These are phyloP conservation scores for Paratinospora sagittata DNA, from an alignment of 164 flowering plant genomes.

Conservation along the genomic window DNA sequence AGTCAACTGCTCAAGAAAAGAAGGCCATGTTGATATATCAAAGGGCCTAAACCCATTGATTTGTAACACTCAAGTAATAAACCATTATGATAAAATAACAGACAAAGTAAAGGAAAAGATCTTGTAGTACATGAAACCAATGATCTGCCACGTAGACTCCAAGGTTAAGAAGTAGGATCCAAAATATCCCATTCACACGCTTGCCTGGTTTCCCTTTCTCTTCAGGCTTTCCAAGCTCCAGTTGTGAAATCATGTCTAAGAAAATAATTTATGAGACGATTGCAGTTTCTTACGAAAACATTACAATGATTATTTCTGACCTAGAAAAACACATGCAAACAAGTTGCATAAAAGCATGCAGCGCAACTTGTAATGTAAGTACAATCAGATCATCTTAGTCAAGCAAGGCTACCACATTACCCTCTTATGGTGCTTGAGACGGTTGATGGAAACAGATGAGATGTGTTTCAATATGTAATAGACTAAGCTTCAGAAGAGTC, in stretches of 20 bases:
- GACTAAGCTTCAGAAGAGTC: no score
- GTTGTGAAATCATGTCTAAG: slow-evolving; percentile 66
- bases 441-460: no score
- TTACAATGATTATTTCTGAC: background rate
- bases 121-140: slow-evolving; percentile 58
- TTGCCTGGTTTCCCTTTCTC: slow-evolving; percentile 43
- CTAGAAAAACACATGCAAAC: background rate
- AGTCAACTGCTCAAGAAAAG: no score
- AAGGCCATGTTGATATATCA: no score
- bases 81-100: background rate
- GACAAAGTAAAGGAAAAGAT: slow-evolving; percentile 4
- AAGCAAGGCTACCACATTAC: no score
- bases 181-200: slow-evolving; percentile 79
- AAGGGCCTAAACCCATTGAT: background rate
- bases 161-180: slow-evolving; percentile 81
- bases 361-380: no score
- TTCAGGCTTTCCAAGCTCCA: slow-evolving; percentile 65
- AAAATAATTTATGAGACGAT: slow-evolving; percentile 3
- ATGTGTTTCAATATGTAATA: no score
- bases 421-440: no score
- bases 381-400: no score
- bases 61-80: background rate
- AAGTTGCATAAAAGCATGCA: background rate
- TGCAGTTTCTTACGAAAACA: no score
- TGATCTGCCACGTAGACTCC: slow-evolving; percentile 82